Base-by-base conservation (phyloP, 169 alveolate species). In the Plasmodium gaboni region DNA sequence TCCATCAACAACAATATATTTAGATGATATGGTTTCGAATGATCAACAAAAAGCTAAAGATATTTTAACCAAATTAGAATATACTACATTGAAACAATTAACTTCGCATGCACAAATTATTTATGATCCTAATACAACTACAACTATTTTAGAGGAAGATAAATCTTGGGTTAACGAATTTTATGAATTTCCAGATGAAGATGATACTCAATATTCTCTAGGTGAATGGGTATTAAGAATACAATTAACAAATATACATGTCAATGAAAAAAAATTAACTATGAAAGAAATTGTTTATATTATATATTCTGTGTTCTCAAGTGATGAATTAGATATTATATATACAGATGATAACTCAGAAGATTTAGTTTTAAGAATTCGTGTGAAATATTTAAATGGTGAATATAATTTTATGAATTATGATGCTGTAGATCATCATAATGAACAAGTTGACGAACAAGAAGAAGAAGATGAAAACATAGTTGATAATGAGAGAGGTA, bases 161-260 rank as follows among this genome's bases (percentile, higher is more conserved):
- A 91, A 93, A 90, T 96, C 92, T 71, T 95, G 99, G 96, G 99
- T 99, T 28, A 93, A 95, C n/a, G 98, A 97, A 90, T 98, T 97
- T 95, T 97, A 96, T 94, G 98, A 96, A 92, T 97, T 98, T 53
- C 99, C 99, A 12, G 99, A 97, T 76, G 98, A 97, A 57, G 99
- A 97, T 42, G 98, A 96, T 73, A 89, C 93, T 3, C 96, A 95
- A 73, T 89, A 88, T 60, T 74, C 95, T 22, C 88, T 96, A 42
- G 98, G 97, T 38, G 99, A 98, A 73, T 98, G 99, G 99, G 93
- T 98, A 68, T 96, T 99, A 70, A 96, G 99, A 69, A 96, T 99
- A 50, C 99, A 97, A 89, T 94, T 99, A 71, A 97, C 97, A 80
- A 97, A 96, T 87, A 96, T 97, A 88, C 97, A 96, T 28, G 97